Conservation (phyloP, 495 filamentous ascomycete genomes). For the Talaromyces borbonicus region DNA sequence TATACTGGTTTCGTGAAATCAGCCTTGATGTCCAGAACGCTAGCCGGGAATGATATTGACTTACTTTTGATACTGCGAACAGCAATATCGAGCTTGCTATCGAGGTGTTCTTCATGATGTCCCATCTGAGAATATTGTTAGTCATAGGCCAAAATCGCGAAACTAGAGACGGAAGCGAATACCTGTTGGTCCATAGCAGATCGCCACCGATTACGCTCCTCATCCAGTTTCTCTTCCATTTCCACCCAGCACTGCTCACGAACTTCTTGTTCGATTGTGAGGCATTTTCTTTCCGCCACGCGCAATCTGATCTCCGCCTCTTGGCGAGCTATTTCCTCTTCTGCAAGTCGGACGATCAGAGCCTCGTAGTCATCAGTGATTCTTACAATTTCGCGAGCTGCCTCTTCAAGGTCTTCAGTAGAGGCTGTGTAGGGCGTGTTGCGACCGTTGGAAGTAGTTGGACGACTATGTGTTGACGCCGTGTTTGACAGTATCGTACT, state of each 20-base stretch:
- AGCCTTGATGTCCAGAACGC: conserved; percentile 11
- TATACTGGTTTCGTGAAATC: conserved; percentile 28
- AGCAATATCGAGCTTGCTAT: conserved; percentile 82
- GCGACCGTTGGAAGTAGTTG: conserved; percentile 32
- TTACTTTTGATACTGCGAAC: conserved; percentile 55
- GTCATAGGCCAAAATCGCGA: conserved; percentile 15
- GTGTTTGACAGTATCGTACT: conserved; percentile 46
- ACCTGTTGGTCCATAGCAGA: conserved; percentile 63
- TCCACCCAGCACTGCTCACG: conserved; percentile 85
- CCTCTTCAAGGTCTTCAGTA: conserved; percentile 64
- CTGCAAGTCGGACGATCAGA: conserved; percentile 43
- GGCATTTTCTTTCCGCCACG: conserved; percentile 55
- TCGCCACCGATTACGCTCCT: conserved; percentile 69
- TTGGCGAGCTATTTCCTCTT: conserved; percentile 52
- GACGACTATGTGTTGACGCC: conserved; percentile 12
- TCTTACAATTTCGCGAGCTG: conserved; percentile 61
- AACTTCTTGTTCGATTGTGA: conserved; percentile 70
- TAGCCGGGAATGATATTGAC: conserved; percentile 9
- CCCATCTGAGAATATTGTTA: conserved; percentile 27
- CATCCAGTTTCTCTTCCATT: conserved; percentile 67
- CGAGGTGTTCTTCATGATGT: conserved; percentile 68
- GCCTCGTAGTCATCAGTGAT: conserved; percentile 66
- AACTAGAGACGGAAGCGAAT: conserved; percentile 26
- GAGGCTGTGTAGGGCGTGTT: conserved; percentile 39
- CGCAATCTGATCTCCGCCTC: conserved; percentile 43